phyloP scores from a whole-genome alignment of 2,329 filamentous ascomycete genomes.

The Colletotrichum karsti region DNA sequence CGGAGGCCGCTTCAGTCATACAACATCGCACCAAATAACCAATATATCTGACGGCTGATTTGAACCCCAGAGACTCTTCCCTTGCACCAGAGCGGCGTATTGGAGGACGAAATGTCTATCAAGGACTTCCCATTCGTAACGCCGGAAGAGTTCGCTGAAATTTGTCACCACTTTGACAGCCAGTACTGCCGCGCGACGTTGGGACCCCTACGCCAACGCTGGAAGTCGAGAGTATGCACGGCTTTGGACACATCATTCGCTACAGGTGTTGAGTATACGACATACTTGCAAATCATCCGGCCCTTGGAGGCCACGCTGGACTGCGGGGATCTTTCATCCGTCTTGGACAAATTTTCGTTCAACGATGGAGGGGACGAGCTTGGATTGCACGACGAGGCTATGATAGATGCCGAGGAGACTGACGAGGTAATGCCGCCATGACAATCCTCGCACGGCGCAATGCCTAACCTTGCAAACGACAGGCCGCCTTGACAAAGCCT shows the following conservation, averaged over 20 bases:
- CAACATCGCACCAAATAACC: too few relatives aligned
- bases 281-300: slow-evolving; percentile 65
- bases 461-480: not conserved
- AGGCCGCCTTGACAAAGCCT: slow-evolving; percentile 51
- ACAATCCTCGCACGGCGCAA: not conserved
- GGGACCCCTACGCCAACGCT: slow-evolving; percentile 60
- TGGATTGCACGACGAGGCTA: slow-evolving; percentile 49
- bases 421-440: slow-evolving; percentile 53
- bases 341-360: slow-evolving; percentile 56
- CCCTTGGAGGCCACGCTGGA: slow-evolving; percentile 56
- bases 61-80: not conserved
- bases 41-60: too few relatives aligned
- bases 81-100: too few relatives aligned
- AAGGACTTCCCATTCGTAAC: slow-evolving; percentile 68
- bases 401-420: slow-evolving; percentile 59
- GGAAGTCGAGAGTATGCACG: slow-evolving; percentile 62
- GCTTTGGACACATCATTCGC: slow-evolving; percentile 57
- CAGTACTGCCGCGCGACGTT: slow-evolving; percentile 66
- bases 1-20: not conserved
- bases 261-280: slow-evolving; percentile 53
- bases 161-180: slow-evolving; percentile 69
- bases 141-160: slow-evolving; percentile 69
- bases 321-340: slow-evolving; percentile 54
- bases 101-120: slow-evolving; percentile 39
- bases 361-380: slow-evolving; percentile 33